These are phyloP conservation scores for Picea abies DNA, from an alignment of 83 land plant species.

Conservation along the genomic window DNA sequence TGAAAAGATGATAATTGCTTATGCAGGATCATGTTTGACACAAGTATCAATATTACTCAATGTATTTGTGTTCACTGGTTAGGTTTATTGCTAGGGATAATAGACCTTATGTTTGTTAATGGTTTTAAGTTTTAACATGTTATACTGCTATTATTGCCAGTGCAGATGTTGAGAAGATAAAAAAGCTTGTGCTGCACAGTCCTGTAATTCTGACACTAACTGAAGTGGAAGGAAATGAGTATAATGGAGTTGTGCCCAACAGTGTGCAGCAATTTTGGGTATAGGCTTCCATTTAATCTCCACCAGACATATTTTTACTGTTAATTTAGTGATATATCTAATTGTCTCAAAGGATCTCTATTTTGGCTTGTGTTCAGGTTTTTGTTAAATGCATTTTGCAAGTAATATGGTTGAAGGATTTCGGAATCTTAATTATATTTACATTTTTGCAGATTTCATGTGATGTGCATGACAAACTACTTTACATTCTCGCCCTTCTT, in stretches of 20 bases:
- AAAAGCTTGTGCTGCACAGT: constrained; percentile 92
- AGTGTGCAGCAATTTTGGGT: constrained; percentile 91
- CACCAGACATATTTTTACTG: too few relatives aligned
- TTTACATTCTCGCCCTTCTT: constrained; percentile 71
- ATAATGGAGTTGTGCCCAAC: constrained; percentile 77
- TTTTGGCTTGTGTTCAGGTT: too few relatives aligned
- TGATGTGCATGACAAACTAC: constrained; percentile 69
- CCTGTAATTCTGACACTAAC: constrained; percentile 82
- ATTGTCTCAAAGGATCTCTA: too few relatives aligned
- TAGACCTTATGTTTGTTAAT: too few relatives aligned
- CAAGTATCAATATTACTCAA: neutral
- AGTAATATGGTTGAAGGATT: neutral
- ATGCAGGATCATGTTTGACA: neutral
- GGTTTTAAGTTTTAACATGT: constrained; percentile 5
- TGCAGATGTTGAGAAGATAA: constrained; percentile 89
- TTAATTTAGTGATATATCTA: too few relatives aligned
- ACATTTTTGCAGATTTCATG: constrained; percentile 66
- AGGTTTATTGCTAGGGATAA: neutral
- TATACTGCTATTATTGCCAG: constrained; percentile 24
- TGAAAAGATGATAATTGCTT: neutral
- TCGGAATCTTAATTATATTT: neutral
- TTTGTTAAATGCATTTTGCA: neutral
- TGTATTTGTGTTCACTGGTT: neutral
- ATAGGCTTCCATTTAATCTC: neutral
- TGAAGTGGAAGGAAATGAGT: constrained; percentile 58